phyloP scores from a whole-genome alignment of 192 early-diverging fungal species.

The Backusella tuberculispora region DNA sequence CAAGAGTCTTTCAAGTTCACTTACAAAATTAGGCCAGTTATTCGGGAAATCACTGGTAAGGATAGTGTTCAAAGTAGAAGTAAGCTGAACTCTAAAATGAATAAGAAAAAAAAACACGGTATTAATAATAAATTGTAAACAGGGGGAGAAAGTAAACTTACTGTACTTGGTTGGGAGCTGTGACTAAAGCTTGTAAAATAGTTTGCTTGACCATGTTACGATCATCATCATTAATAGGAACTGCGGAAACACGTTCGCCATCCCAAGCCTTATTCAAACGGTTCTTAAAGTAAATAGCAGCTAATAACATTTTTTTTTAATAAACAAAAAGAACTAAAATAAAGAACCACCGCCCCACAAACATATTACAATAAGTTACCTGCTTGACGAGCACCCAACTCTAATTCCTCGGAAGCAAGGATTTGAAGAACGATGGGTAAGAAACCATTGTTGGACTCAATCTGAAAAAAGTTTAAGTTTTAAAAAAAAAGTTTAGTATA shows the following conservation, averaged over 20 bases:
- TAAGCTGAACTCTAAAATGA: conserved; percentile 65
- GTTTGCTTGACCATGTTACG: conserved; percentile 66
- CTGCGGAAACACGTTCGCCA: conserved; percentile 33
- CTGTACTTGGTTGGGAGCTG: conserved; percentile 75
- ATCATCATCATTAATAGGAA: conserved; percentile 70
- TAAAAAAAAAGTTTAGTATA: conserved; percentile 19
- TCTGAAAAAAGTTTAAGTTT: conserved; percentile 17
- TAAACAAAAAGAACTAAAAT: conserved; percentile 35
- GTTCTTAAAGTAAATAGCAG: conserved; percentile 92
- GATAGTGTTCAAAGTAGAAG: conserved; percentile 75
- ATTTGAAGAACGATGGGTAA: conserved; percentile 57
- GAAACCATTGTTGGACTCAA: conserved; percentile 55
- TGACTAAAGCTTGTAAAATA: conserved; percentile 77
- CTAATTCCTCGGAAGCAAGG: conserved; percentile 56
- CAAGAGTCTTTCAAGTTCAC: conserved; percentile 64
- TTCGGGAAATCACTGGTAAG: conserved; percentile 79
- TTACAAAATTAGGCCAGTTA: conserved; percentile 81
- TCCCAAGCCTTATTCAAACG: conserved; percentile 74
- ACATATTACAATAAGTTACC: conserved; percentile 38
- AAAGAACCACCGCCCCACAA: background rate
- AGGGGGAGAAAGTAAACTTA: conserved; percentile 35
- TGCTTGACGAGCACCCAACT: conserved; percentile 59
- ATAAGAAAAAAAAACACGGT: conserved; percentile 4
- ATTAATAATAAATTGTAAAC: background rate
- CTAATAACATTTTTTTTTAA: conserved; percentile 34